Conservation (phyloP, 305 asterid genomes). For the Ilex paraguariensis region DNA sequence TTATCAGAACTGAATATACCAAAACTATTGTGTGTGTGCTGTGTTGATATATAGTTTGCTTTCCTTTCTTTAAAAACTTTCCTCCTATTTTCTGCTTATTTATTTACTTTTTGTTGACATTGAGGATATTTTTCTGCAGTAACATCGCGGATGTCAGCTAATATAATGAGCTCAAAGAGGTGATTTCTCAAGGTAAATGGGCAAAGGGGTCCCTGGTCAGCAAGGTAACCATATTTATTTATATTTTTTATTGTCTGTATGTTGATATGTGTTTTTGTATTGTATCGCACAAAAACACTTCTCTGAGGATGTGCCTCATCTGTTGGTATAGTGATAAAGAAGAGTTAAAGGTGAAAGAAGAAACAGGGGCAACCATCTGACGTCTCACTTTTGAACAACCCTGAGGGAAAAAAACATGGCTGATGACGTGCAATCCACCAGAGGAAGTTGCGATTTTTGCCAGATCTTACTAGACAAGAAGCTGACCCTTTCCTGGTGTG, state of each 20-base stretch:
- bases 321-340: conserved; percentile 54
- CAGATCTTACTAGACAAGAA: conserved; percentile 54
- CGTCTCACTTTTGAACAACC: conserved; percentile 95
- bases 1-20: not conserved
- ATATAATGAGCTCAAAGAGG: conserved; percentile 89
- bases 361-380: conserved; percentile 93
- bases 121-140: conserved; percentile 29
- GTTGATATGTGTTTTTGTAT: too few relatives aligned
- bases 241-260: not conserved
- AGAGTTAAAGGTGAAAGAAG: conserved; percentile 82
- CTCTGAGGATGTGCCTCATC: not conserved
- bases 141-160: conserved; percentile 84
- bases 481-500: too few relatives aligned
- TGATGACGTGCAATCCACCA: conserved; percentile 83
- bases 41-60: not conserved
- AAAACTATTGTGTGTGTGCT: not conserved
- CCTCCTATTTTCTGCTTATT: not conserved
- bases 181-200: conserved; percentile 88
- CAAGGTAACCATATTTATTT: conserved; percentile 45
- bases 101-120: conserved; percentile 21
- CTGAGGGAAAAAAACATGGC: conserved; percentile 59
- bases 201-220: conserved; percentile 99
- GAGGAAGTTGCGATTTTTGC: conserved; percentile 95
- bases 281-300: not conserved
- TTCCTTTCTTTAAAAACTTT: too few relatives aligned